Base-by-base conservation (phyloP, 345 rosid genomes). In the Populus deltoides region DNA sequence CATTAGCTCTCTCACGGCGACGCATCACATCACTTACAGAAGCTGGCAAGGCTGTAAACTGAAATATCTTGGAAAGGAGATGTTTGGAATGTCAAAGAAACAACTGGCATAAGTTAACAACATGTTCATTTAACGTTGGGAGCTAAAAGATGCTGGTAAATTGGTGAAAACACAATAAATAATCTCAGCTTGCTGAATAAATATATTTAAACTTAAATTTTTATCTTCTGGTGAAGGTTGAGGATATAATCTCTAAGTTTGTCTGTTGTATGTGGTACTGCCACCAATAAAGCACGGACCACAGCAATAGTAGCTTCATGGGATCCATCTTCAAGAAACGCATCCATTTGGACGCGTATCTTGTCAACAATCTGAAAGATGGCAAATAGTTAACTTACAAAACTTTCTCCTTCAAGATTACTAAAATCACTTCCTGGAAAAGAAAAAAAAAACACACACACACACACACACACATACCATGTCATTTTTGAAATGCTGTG, bases 311-410 rank as follows among this genome's bases (percentile, higher is more conserved):
- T 92, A 77, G 99, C 96, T 82, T 92, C 99, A 86, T 93, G 96
- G 53, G 99, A 92, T 75, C 99, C 99, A 83, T 95, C 99, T 86
- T 95, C 99, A 69, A 95, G 93, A 87, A 95, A 95, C 41, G 98
- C 98, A 88, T 95, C 99, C 99, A 95, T 95, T 88, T 95, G 99
- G 81, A 95, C 91, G 66, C 92, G 89, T 85, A 95, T 95, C 87
- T 95, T 95, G 76, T 95, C 99, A 85, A 93, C 97, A 85, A 95
- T 92, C 99, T 93, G 91, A 82, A 79, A 63, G 69, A 83, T 45
- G 18, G 51, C 18, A 47, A 39, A 47, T 47, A 12, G 18, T 47
- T 10, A 45, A 45, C 51, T 45, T 47, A 47, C 3, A 4, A 13
- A 47, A 47, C 51, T 13, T 45, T 45, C 18, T 47, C 51, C 51